phyloP scores from a whole-genome alignment of 306 rosid genomes.

The Corylus avellana region DNA sequence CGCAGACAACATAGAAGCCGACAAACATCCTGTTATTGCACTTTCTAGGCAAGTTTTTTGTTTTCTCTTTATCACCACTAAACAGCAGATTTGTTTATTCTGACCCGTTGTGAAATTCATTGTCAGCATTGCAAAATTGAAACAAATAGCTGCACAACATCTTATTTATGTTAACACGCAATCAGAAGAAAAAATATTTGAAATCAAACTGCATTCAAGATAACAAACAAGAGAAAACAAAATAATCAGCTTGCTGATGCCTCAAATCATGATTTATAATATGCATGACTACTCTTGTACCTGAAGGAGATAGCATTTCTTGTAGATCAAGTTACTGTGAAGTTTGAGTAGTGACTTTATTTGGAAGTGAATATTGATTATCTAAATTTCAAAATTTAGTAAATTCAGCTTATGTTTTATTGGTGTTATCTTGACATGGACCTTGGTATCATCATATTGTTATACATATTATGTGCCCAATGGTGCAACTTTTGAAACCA shows the following conservation, averaged over 20 bases:
- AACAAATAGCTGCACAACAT: not conserved
- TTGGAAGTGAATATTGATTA: not conserved
- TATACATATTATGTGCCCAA: not conserved
- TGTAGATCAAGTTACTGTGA: not conserved
- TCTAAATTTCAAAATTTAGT: too few relatives aligned
- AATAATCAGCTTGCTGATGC: not conserved
- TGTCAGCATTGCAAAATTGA: not conserved
- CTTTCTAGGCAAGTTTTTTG: slow-evolving; percentile 71
- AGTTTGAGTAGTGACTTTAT: not conserved
- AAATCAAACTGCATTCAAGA: not conserved
- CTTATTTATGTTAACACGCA: not conserved
- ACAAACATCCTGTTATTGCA: slow-evolving; percentile 74
- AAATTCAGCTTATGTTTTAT: too few relatives aligned
- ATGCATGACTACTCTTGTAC: not conserved
- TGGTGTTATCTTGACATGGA: not conserved
- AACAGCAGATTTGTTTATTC: slow-evolving; percentile 3
- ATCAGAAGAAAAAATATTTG: not conserved
- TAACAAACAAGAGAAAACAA: not conserved
- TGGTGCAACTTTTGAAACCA: too few relatives aligned
- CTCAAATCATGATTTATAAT: not conserved
- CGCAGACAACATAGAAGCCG: slow-evolving; percentile 59
- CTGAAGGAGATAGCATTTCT: not conserved
- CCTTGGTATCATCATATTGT: not conserved
- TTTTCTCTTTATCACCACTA: slow-evolving; percentile 9
- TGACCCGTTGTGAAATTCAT: not conserved